Conservation (phyloP, 2,329 filamentous ascomycete species). For the Elsinoe australis region DNA sequence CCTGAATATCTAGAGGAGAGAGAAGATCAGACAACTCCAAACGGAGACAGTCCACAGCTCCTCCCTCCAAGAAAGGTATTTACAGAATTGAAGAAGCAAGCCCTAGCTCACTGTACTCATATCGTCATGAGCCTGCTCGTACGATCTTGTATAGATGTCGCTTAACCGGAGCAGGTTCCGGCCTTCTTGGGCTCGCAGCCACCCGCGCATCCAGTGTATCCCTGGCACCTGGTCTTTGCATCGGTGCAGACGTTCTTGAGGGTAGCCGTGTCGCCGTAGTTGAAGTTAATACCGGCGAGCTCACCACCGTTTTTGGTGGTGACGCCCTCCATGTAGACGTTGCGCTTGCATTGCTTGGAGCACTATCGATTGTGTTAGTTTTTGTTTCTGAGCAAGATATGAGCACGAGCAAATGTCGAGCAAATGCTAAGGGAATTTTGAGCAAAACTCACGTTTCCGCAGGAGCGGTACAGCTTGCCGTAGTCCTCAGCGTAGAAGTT, state of each 20-base stretch:
- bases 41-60: no score
- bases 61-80: no score
- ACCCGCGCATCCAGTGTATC: conserved; percentile 27
- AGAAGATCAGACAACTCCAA: no score
- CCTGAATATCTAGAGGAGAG: no score
- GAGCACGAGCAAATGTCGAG: conserved; percentile 7
- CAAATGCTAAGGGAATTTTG: neutral
- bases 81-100: no score
- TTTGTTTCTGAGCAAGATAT: no score
- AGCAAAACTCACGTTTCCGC: conserved; percentile 35
- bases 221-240: conserved; percentile 26
- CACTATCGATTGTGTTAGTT: conserved; percentile 26
- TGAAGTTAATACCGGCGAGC: conserved; percentile 45
- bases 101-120: no score
- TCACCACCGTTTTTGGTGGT: conserved; percentile 37
- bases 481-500: conserved; percentile 39
- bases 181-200: conserved; percentile 27
- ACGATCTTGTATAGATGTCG: no score
- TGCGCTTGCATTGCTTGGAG: conserved; percentile 34
- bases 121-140: no score
- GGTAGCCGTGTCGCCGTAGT: conserved; percentile 42
- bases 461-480: conserved; percentile 46
- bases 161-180: conserved; percentile 24
- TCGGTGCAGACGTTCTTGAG: conserved; percentile 34
- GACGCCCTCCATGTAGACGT: conserved; percentile 40